These are phyloP conservation scores for Actinomucor elegans DNA, from an alignment of 371 early-diverging fungal species.

Conservation along the genomic window DNA sequence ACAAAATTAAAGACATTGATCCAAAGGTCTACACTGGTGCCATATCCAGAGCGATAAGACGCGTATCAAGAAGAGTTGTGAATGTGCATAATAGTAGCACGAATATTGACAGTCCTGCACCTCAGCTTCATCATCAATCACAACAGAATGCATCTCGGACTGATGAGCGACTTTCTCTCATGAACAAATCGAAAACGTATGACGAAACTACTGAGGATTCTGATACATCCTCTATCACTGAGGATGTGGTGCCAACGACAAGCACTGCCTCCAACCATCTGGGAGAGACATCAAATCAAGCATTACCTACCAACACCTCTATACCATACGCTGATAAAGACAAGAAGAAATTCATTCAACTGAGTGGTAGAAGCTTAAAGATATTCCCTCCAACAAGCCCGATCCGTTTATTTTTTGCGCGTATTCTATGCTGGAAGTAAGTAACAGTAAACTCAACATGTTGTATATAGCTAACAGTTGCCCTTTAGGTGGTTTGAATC, in stretches of 20 bases:
- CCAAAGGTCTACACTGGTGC: not conserved
- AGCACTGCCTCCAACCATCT: conserved; percentile 7
- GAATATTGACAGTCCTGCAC: not conserved
- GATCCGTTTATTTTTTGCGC: conserved; percentile 24
- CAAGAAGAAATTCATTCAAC: conserved; percentile 3
- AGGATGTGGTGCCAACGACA: conserved; percentile 31
- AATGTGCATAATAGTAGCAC: conserved; percentile 26
- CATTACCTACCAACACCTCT: too few species aligned
- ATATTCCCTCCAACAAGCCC: conserved; percentile 29
- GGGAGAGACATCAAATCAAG: not conserved
- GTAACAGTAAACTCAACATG: not conserved
- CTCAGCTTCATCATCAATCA: not conserved
- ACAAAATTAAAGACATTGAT: conserved; percentile 8
- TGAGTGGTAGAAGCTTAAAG: conserved; percentile 31
- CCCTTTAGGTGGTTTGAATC: conserved; percentile 57
- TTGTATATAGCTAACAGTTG: not conserved
- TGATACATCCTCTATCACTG: conserved; percentile 4
- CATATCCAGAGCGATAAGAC: conserved; percentile 22
- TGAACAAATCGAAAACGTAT: not conserved
- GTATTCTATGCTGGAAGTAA: conserved; percentile 36
- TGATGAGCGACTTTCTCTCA: not conserved
- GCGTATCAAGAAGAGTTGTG: conserved; percentile 30
- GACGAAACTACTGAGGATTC: conserved; percentile 3
- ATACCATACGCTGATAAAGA: too few species aligned
- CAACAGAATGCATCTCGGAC: not conserved